phyloP scores from a whole-genome alignment of 1,139 yeast species.

The Pichia sp. region DNA sequence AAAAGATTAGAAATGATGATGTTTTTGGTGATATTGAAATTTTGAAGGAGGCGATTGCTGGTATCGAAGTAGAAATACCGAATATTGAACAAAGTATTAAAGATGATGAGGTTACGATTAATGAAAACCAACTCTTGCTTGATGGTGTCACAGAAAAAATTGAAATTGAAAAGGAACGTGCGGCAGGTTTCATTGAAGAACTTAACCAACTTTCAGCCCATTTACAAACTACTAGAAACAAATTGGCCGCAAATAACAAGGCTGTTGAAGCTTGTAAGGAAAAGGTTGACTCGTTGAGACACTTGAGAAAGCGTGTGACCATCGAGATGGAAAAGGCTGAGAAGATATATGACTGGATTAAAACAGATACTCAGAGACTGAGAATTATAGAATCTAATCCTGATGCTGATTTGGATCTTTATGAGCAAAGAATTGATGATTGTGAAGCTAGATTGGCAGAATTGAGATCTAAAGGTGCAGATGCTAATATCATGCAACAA shows the following conservation, averaged over 20 bases:
- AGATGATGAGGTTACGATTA: conserved; percentile 40
- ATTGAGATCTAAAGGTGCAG: conserved; percentile 78
- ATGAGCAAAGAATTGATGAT: conserved; percentile 54
- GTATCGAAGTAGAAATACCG: conserved; percentile 39
- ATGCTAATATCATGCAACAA: conserved; percentile 88
- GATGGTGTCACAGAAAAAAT: conserved; percentile 42
- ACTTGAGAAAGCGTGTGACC: conserved; percentile 2
- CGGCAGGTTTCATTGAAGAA: conserved; percentile 78
- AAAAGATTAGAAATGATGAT: conserved; percentile 74
- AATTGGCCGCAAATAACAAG: conserved; percentile 39
- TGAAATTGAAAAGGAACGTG: conserved; percentile 60
- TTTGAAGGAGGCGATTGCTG: conserved; percentile 52
- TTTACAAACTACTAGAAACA: conserved; percentile 51
- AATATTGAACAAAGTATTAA: conserved; percentile 33
- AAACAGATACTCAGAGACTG: conserved; percentile 11
- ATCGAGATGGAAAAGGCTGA: conserved; percentile 10
- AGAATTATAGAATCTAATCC: conserved; percentile 56
- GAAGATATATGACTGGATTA: conserved; percentile 9
- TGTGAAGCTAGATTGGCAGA: conserved; percentile 63
- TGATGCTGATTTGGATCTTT: conserved; percentile 60
- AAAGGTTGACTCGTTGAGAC: conserved; percentile 3
- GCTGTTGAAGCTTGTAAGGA: conserved; percentile 1
- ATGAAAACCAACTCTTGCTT: conserved; percentile 34
- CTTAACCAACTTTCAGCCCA: conserved; percentile 59
- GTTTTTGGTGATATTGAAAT: conserved; percentile 53